phyloP scores from a whole-genome alignment of 257 asterid species.

The Petrea volubilis region DNA sequence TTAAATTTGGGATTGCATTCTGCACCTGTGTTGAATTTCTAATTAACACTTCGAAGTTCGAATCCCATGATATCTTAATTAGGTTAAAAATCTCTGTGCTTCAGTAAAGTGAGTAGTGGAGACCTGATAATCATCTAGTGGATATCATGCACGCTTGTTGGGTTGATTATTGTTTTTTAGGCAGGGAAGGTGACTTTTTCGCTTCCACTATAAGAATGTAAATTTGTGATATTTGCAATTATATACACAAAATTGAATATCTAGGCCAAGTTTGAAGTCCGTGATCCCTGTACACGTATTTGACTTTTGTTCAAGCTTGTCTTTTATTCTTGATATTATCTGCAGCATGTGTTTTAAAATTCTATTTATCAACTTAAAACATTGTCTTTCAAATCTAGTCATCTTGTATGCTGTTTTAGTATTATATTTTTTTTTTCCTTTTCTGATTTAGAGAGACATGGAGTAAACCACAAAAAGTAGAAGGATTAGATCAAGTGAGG shows the following conservation, averaged over 20 bases:
- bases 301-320: background rate
- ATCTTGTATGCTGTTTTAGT: background rate
- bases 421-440: background rate
- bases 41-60: no score
- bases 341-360: background rate
- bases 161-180: no score
- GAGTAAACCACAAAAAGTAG: conserved; percentile 70
- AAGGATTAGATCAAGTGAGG: conserved; percentile 63
- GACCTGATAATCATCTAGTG: no score
- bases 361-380: background rate
- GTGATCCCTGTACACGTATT: background rate
- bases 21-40: no score
- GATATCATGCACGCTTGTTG: no score
- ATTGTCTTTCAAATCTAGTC: background rate
- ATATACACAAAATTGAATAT: background rate
- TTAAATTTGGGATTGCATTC: background rate
- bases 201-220: background rate
- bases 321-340: background rate
- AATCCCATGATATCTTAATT: no score
- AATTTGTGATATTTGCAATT: background rate
- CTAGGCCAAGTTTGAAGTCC: background rate
- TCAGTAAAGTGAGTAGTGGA: no score
- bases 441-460: conserved; percentile 59
- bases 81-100: no score
- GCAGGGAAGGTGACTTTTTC: no score